Conservation (phyloP, 805 yeast species). For the Lipomyces starkeyi region DNA sequence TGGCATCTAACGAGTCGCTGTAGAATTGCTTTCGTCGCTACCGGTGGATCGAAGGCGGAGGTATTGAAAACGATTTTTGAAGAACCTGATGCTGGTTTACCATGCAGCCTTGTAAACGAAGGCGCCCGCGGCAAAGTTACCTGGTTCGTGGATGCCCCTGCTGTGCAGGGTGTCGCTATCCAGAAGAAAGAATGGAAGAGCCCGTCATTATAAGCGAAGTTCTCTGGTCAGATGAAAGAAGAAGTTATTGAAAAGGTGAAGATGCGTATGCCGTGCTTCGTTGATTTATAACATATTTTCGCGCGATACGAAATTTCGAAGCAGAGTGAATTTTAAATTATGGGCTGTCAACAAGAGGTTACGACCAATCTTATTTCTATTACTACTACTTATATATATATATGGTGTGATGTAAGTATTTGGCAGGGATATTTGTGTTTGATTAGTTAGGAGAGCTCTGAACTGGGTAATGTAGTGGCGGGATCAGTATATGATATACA, state of each 20-base stretch:
- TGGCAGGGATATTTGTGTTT: background rate
- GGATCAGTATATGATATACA: background rate
- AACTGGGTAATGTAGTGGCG: background rate
- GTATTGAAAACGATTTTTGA: constrained; percentile 90
- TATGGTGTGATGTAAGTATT: background rate
- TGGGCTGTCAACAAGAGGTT: background rate
- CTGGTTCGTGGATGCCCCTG: constrained; percentile 90
- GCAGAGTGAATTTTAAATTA: background rate
- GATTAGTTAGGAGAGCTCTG: background rate
- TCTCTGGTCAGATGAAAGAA: background rate
- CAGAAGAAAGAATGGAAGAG: constrained; percentile 39
- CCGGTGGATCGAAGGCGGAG: constrained; percentile 95
- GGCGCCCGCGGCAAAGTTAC: constrained; percentile 95
- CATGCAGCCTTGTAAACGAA: constrained; percentile 91
- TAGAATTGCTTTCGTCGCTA: constrained; percentile 90
- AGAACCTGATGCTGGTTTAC: constrained; percentile 95
- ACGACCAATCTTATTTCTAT: background rate
- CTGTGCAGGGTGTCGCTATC: constrained; percentile 39
- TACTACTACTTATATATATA: background rate
- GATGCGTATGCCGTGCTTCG: background rate
- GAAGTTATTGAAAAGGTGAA: background rate
- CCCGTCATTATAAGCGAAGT: constrained; percentile 22
- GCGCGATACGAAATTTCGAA: background rate
- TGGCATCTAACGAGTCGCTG: background rate
- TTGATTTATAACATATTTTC: background rate